Base-by-base conservation (phyloP, 2,329 filamentous ascomycete genomes). In the Mycosphaerelloides madeirae region DNA sequence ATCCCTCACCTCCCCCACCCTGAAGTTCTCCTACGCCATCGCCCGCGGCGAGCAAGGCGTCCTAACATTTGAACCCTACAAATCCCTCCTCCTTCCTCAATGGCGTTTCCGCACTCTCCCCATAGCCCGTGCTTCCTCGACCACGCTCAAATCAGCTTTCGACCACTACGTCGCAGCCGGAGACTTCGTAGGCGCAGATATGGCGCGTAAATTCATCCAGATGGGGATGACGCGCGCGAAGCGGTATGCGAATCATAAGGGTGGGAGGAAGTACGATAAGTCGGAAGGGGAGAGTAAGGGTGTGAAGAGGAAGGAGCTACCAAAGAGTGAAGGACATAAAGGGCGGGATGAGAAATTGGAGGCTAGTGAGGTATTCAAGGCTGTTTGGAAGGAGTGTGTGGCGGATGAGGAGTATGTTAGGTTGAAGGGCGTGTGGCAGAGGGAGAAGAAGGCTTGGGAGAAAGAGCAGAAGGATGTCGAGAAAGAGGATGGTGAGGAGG, bases 111-210 rank as follows among this genome's bases (percentile, higher is more conserved):
- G 70, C 34, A 80, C 73, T 0, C 62, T 70, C 0, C 55, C 68
- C 0, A 68, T 81, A n/a, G 78, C 79, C 0, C 62, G 61, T 1
- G 62, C 68, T 31, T 79, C 76, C 34, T 75, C 77, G 0, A 39
- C 61, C 1, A 66, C 67, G 1, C 68, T 83, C 0, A 77, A 71
- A 61, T 43, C 52, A 0, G 68, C 72, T 3, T 83, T 83, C 53
- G 57, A 74, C 12, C 63, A 66, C 8, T 83, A 79, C 54, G 66
- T 75, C n/a, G 56, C 59, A 1, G 54, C 67, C 6, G 65, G 64
- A 3, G 79, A 83, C 58, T 80, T 83, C 44, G 76, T 83, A 0
- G 80, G 80, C 9, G 80, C 80, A 68, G 80, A 83, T 44, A 83
- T 83, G 79, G 64, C 71, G 14, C 67, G 79, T 19, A 83, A 83